Conservation (phyloP, 306 rosid species). For the Lathyrus aphaca region DNA sequence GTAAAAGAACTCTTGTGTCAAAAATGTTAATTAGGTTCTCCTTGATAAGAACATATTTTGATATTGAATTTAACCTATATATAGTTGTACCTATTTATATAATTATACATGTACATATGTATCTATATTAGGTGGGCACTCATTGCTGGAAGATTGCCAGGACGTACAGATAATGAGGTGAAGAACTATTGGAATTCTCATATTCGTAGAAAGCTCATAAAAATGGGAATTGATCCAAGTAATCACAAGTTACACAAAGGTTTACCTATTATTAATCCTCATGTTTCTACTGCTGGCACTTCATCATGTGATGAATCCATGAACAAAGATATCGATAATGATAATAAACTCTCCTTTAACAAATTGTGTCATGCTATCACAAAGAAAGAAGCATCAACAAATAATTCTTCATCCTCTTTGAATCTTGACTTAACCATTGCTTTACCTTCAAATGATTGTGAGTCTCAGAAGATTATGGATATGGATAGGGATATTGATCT, state of each 20-base stretch:
- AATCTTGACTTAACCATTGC: constrained; percentile 70
- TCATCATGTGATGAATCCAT: constrained; percentile 40
- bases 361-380: constrained; percentile 9
- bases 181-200: constrained; percentile 73
- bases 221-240: constrained; percentile 63
- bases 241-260: constrained; percentile 54
- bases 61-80: background rate
- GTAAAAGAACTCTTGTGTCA: too few relatives aligned
- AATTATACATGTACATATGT: background rate
- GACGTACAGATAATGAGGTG: constrained; percentile 67
- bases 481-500: constrained; percentile 34
- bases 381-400: constrained; percentile 29
- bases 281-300: background rate
- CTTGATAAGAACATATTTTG: background rate
- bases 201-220: constrained; percentile 56
- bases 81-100: background rate
- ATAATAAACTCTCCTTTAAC: background rate
- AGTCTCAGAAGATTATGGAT: constrained; percentile 7
- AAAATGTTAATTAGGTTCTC: background rate
- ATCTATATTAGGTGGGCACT: constrained; percentile 62
- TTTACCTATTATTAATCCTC: constrained; percentile 2
- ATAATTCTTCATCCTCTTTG: constrained; percentile 39
- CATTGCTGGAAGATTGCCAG: constrained; percentile 70
- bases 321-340: constrained; percentile 12
- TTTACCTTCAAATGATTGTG: constrained; percentile 44